Evolutionary conservation across 768 basidiomycete species (phyloP).

Genomic region (Tricholoma matsutake): DNA sequence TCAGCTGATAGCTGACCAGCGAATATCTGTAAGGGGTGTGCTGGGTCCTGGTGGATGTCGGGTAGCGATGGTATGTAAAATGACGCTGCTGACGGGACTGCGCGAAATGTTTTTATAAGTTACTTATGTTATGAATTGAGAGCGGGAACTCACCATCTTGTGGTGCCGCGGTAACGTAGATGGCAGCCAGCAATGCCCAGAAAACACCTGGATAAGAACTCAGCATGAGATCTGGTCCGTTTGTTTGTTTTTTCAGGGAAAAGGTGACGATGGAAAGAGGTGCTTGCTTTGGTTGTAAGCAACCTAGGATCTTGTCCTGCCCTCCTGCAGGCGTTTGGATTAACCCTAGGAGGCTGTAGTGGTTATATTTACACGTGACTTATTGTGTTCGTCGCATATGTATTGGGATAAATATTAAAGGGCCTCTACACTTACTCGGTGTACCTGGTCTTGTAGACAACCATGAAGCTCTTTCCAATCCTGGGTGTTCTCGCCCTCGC

Average conservation of each 20-base stretch:
- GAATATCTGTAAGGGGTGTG: slow-evolving; percentile 72
- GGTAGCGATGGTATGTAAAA: slow-evolving; percentile 82
- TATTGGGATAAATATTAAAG: too few species aligned
- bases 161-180: slow-evolving; percentile 25
- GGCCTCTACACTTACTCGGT: neutral
- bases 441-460: slow-evolving; percentile 14
- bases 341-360: neutral
- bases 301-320: neutral
- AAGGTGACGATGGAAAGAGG: neutral
- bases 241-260: neutral
- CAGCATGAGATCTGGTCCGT: slow-evolving; percentile 6
- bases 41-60: slow-evolving; percentile 68
- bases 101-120: slow-evolving; percentile 5
- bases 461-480: slow-evolving; percentile 49
- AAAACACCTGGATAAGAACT: slow-evolving; percentile 6
- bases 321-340: neutral
- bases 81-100: slow-evolving; percentile 77
- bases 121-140: too few species aligned
- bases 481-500: slow-evolving; percentile 34
- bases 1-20: slow-evolving; percentile 85
- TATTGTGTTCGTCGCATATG: too few species aligned
- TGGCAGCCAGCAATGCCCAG: slow-evolving; percentile 10
- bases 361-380: neutral
- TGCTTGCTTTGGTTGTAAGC: neutral
- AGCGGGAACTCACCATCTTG: slow-evolving; percentile 36